Conservation (phyloP, 352 stramenopile genomes). For the Globisporangium takayamanum region DNA sequence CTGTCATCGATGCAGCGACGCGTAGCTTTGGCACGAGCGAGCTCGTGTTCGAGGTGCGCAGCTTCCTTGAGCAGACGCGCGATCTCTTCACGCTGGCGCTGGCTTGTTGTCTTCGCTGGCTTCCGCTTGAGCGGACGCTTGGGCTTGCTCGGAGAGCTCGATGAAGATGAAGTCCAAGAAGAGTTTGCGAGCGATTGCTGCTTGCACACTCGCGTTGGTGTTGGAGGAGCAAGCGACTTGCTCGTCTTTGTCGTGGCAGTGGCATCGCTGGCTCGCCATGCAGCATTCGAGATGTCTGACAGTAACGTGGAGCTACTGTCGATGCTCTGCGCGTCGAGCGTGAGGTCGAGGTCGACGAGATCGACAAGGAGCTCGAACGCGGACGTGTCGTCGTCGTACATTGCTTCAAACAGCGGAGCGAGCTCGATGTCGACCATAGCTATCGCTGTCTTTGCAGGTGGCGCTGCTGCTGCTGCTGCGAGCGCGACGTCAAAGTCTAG, state of each 20-base stretch:
- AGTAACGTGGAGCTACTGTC: neutral
- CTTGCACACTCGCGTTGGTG: too few relatives aligned
- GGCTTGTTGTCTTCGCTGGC: slow-evolving; percentile 2
- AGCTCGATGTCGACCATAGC: neutral
- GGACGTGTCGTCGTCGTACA: slow-evolving; percentile 1
- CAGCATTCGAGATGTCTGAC: too few relatives aligned
- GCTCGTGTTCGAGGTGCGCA: neutral
- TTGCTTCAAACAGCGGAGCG: neutral
- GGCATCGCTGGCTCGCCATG: too few relatives aligned
- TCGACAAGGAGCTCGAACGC: neutral
- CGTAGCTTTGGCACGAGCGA: neutral
- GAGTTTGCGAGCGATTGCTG: too few relatives aligned
- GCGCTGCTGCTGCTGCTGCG: neutral
- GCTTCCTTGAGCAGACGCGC: neutral
- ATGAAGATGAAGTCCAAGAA: too few relatives aligned
- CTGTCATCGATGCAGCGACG: neutral
- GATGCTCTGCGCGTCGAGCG: neutral
- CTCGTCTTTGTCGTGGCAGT: too few relatives aligned
- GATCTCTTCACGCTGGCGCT: slow-evolving; percentile 9
- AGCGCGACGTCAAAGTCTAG: neutral
- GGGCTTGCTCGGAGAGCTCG: neutral
- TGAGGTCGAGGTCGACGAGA: slow-evolving; percentile 3
- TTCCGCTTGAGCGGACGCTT: neutral
- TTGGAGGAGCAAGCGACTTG: too few relatives aligned
- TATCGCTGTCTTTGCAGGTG: neutral